phyloP scores from a whole-genome alignment of 164 flowering plant genomes.

The Umbellularia californica region DNA sequence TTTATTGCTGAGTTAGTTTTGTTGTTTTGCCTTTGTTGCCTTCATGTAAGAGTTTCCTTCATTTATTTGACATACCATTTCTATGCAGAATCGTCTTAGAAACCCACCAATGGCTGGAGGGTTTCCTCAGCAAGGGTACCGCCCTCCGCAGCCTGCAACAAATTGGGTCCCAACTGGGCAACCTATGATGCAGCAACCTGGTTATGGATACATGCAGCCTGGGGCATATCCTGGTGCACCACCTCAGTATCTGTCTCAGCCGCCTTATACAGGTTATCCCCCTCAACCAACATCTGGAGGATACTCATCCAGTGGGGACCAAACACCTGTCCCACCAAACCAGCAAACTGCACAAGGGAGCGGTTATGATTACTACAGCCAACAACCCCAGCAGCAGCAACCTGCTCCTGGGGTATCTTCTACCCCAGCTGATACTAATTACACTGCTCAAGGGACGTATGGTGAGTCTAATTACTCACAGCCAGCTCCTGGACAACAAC shows the following conservation, averaged over 20 bases:
- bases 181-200: slow-evolving; percentile 67
- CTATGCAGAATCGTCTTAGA: slow-evolving; percentile 82
- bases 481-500: slow-evolving; percentile 31
- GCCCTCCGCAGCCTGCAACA: slow-evolving; percentile 56
- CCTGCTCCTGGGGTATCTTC: slow-evolving; percentile 42
- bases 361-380: slow-evolving; percentile 50
- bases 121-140: slow-evolving; percentile 76
- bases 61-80: slow-evolving; percentile 37
- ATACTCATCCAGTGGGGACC: slow-evolving; percentile 77
- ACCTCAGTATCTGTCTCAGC: slow-evolving; percentile 70
- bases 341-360: slow-evolving; percentile 59
- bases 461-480: slow-evolving; percentile 30
- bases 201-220: slow-evolving; percentile 82
- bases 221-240: slow-evolving; percentile 70
- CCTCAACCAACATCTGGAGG: slow-evolving; percentile 61
- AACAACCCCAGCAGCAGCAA: slow-evolving; percentile 50
- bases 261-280: slow-evolving; percentile 74
- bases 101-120: slow-evolving; percentile 71
- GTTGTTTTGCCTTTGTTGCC: not conserved
- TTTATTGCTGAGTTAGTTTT: not conserved
- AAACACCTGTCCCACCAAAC: slow-evolving; percentile 42
- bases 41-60: slow-evolving; percentile 19
- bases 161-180: slow-evolving; percentile 65
- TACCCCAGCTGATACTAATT: slow-evolving; percentile 42
- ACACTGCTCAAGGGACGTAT: slow-evolving; percentile 41